These are phyloP conservation scores for Serendipita vermifera DNA, from an alignment of 768 basidiomycete genomes.

Conservation along the genomic window DNA sequence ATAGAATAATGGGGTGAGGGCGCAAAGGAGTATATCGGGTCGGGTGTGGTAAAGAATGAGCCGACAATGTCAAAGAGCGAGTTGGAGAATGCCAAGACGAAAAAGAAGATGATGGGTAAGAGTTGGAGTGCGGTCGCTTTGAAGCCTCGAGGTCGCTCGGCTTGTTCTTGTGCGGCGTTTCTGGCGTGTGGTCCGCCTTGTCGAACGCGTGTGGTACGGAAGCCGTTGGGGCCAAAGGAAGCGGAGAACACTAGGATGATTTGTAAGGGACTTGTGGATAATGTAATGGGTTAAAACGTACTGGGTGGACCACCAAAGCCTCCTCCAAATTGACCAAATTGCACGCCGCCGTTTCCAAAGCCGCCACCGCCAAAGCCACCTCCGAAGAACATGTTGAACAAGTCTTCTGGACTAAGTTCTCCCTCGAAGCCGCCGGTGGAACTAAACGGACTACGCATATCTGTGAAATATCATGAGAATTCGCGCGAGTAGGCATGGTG, in stretches of 20 bases:
- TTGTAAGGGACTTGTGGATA: slow-evolving; percentile 8
- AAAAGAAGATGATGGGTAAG: slow-evolving; percentile 79
- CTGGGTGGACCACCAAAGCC: slow-evolving; percentile 36
- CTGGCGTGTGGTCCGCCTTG: slow-evolving; percentile 24
- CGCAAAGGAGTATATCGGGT: slow-evolving; percentile 67
- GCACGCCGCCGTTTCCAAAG: slow-evolving; percentile 23
- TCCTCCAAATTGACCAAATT: slow-evolving; percentile 37
- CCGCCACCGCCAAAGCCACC: slow-evolving; percentile 42
- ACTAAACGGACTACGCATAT: slow-evolving; percentile 4
- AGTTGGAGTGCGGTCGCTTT: slow-evolving; percentile 48
- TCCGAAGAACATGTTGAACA: slow-evolving; percentile 99
- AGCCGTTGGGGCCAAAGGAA: slow-evolving; percentile 71
- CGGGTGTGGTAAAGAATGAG: slow-evolving; percentile 48
- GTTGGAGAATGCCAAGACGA: slow-evolving; percentile 68
- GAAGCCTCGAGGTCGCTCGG: slow-evolving; percentile 39
- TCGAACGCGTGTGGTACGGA: slow-evolving; percentile 47
- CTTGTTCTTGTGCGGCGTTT: slow-evolving; percentile 27
- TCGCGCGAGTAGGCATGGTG: neutral
- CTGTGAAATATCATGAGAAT: neutral
- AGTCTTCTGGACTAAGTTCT: slow-evolving; percentile 87
- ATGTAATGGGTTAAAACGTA: neutral
- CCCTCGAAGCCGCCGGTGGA: slow-evolving; percentile 43
- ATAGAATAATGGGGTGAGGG: slow-evolving; percentile 46
- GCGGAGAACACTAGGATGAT: slow-evolving; percentile 51
- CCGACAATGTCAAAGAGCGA: slow-evolving; percentile 38